Conservation (phyloP, 2,329 filamentous ascomycete genomes). For the Lasiodiplodia sp. region DNA sequence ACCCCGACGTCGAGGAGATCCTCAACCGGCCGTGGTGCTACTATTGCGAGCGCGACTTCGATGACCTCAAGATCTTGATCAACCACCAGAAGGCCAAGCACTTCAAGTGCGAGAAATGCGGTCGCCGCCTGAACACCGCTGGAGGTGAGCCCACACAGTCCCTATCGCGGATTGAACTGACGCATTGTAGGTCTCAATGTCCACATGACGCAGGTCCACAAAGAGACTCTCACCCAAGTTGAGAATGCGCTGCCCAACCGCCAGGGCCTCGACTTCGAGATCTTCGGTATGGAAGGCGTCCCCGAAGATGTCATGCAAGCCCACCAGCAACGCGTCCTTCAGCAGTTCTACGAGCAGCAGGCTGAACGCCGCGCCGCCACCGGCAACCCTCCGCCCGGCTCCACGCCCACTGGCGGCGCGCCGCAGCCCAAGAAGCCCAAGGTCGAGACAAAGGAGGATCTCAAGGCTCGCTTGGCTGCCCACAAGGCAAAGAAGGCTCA, state of each 20-base stretch:
- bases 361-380: conserved; percentile 82
- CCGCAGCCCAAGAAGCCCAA: conserved; percentile 67
- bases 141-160: conserved; percentile 71
- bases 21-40: conserved; percentile 94
- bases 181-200: conserved; percentile 78
- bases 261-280: conserved; percentile 86
- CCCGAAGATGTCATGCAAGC: conserved; percentile 83
- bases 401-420: conserved; percentile 55
- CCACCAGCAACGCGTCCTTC: conserved; percentile 85
- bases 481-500: conserved; percentile 74
- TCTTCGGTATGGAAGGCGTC: conserved; percentile 98
- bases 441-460: conserved; percentile 72
- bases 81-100: conserved; percentile 99
- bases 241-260: conserved; percentile 92
- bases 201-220: conserved; percentile 98
- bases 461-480: conserved; percentile 81
- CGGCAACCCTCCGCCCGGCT: conserved; percentile 76
- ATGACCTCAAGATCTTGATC: conserved; percentile 95
- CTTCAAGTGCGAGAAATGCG: conserved; percentile 95
- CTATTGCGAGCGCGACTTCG: conserved; percentile 99
- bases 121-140: conserved; percentile 87
- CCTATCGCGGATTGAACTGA: conserved; percentile 31
- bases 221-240: conserved; percentile 84
- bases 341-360: conserved; percentile 85
- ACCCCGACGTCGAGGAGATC: conserved; percentile 87